Evolutionary conservation across 2,329 filamentous ascomycete genomes (phyloP).

Genomic region (Nemania abortiva): DNA sequence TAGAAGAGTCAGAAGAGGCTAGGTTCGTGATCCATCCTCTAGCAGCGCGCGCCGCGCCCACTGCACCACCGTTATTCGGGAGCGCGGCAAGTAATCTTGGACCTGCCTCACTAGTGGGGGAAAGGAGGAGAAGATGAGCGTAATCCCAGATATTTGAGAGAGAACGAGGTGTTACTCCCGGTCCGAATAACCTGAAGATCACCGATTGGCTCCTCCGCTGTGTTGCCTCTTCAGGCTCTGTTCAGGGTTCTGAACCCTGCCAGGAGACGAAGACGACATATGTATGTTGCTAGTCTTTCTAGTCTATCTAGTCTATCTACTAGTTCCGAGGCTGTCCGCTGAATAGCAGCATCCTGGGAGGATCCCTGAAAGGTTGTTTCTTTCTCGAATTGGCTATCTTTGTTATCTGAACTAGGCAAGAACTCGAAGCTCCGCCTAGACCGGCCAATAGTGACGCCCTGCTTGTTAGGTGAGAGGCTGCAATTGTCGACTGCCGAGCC

Average conservation of each 20-base stretch:
- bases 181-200: slow-evolving; percentile 30
- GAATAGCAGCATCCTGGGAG: neutral
- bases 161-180: slow-evolving; percentile 15
- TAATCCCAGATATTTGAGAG: neutral
- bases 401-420: neutral
- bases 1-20: neutral
- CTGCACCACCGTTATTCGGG: slow-evolving; percentile 21
- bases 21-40: slow-evolving; percentile 20
- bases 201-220: slow-evolving; percentile 17
- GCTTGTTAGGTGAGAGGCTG: neutral
- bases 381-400: neutral
- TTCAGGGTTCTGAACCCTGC: slow-evolving; percentile 30
- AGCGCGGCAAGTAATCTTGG: slow-evolving; percentile 25
- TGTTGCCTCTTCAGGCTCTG: slow-evolving; percentile 21
- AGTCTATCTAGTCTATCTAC: neutral
- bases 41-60: neutral
- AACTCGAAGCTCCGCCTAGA: slow-evolving; percentile 1
- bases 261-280: neutral
- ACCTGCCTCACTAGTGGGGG: slow-evolving; percentile 1
- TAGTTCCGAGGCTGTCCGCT: slow-evolving; percentile 1
- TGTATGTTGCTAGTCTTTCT: neutral
- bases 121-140: slow-evolving; percentile 10
- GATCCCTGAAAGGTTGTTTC: neutral
- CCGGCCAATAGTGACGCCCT: slow-evolving; percentile 37
- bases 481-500: slow-evolving; percentile 37